Evolutionary conservation across 768 basidiomycete species (phyloP), one percentile per base, ranked within the genome.

Genomic region (Royoungia palumana): DNA sequence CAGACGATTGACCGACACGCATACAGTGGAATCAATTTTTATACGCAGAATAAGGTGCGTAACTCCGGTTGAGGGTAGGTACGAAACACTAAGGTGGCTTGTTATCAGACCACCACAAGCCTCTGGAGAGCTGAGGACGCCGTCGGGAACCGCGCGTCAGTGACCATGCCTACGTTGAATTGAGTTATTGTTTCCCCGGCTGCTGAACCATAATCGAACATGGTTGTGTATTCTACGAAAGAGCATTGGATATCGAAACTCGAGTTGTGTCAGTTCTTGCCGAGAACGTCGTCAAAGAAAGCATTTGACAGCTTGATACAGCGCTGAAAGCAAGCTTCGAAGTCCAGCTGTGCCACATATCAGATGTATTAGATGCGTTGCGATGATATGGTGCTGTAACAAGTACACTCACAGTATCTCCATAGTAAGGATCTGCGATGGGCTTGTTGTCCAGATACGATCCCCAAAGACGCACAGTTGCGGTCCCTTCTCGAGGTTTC

Each of bases 71-170:
- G 19, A 40, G 17, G 1, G 16, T 40, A 41, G 21, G 16, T 22
- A 17, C 14, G n/a, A 42, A 36, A 52, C 7, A n/a, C 27, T 59
- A n/a, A 61, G 35, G 32, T 2, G 6, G 14, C 28, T 40, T 20
- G 13, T 16, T 35, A 30, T 27, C 54, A 91, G 92, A 97, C 94
- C 2, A 92, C 82, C 6, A 98, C 94, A 4, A 85, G 89, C 49
- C 78, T 97, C 20, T 97, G 94, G 94, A 85, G 83, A 60, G 80
- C 88, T 8, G 92, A 91, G 61, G 89, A 92, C 60, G 89, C 89
- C 7, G 71, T 87, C 44, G 81, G 82, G 38, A 87, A 75, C 58
- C 81, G 83, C 50, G 89, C 90, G n/a, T 79, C 89, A 5, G 87
- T 90, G 14, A 77, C 85, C 56, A 93, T 93, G 90, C 90, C 90